Evolutionary conservation across 257 asterid genomes (phyloP).

Genomic region (Solanum peruvianum): DNA sequence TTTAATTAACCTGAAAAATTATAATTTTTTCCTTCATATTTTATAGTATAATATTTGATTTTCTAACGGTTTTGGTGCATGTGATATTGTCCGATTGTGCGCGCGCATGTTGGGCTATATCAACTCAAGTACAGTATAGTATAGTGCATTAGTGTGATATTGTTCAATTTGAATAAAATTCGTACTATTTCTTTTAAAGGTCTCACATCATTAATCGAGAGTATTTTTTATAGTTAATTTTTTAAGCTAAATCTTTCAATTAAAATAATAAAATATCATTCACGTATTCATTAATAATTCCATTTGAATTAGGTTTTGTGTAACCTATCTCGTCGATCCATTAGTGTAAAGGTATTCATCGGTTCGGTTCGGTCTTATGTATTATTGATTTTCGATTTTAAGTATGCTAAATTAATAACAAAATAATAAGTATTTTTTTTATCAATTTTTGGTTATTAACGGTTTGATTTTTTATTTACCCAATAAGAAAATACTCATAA

Average conservation of each 20-base stretch:
- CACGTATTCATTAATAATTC: not conserved
- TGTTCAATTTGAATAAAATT: not conserved
- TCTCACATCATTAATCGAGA: not conserved
- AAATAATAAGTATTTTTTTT: too few relatives aligned
- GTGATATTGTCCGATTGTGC: not conserved
- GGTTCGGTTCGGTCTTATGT: rapidly evolving
- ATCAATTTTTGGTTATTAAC: too few relatives aligned
- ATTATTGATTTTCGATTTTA: too few relatives aligned
- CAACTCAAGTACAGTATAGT: not conserved
- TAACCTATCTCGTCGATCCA: not conserved
- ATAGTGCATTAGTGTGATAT: not conserved
- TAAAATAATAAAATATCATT: not conserved
- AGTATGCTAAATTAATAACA: too few relatives aligned
- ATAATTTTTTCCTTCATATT: not conserved
- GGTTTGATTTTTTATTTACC: too few relatives aligned
- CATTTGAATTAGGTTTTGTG: not conserved
- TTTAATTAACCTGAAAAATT: not conserved
- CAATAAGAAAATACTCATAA: not conserved
- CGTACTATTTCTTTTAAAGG: not conserved
- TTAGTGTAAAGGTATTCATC: not conserved
- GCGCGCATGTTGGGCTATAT: not conserved
- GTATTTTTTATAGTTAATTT: too few relatives aligned
- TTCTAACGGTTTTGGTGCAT: not conserved
- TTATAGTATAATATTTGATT: not conserved
- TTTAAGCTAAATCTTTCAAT: not conserved